These are phyloP conservation scores for Escallonia rubra DNA, from an alignment of 129 eudicot species.

Conservation along the genomic window DNA sequence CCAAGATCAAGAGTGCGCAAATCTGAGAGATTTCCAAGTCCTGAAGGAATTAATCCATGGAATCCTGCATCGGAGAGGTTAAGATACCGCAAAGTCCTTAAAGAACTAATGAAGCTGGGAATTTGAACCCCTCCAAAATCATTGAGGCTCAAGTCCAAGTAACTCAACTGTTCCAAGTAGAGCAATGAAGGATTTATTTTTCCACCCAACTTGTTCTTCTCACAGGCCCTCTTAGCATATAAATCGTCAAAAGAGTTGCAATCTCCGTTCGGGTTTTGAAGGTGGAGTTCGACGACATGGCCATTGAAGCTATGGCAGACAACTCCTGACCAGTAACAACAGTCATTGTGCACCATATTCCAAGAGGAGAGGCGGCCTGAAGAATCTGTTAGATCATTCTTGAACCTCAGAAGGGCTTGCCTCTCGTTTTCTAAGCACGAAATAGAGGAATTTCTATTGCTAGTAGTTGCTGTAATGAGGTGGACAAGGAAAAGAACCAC, in stretches of 20 bases:
- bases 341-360: constrained; percentile 5
- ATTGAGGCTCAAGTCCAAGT: constrained; percentile 35
- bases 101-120: constrained; percentile 18
- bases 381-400: no score
- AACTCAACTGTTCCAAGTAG: constrained; percentile 22
- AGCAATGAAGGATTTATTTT: constrained; percentile 35
- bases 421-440: constrained; percentile 14
- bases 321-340: constrained; percentile 26
- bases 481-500: no score
- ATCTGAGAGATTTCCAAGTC: constrained; percentile 31
- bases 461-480: no score
- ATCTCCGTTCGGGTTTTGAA: constrained; percentile 14
- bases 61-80: constrained; percentile 16
- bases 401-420: constrained; percentile 22
- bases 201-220: constrained; percentile 17
- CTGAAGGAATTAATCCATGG: constrained; percentile 26
- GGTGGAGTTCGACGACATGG: constrained; percentile 35
- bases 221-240: no score
- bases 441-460: no score
- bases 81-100: constrained; percentile 11
- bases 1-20: neutral
- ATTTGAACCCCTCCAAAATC: constrained; percentile 22
- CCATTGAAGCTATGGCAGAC: constrained; percentile 35
- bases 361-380: constrained; percentile 14
- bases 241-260: neutral